Conservation (phyloP, 306 rosid species). For the Cercis canadensis region DNA sequence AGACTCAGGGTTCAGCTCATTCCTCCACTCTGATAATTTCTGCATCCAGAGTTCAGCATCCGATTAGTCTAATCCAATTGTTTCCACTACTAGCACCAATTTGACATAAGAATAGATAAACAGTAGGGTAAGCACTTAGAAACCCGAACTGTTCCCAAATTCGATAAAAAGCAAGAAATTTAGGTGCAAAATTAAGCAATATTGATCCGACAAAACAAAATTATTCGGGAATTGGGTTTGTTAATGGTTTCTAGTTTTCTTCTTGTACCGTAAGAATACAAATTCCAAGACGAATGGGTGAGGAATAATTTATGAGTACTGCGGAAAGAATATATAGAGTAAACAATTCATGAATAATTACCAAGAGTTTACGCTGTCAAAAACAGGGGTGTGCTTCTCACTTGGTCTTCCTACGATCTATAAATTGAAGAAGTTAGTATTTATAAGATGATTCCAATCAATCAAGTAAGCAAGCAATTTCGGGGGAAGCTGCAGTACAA, state of each 20-base stretch:
- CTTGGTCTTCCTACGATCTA: too few species aligned
- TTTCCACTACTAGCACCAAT: background rate
- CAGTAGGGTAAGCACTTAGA: slow-evolving; percentile 7
- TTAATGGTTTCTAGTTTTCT: background rate
- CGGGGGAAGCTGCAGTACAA: slow-evolving; percentile 10
- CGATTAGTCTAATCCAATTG: slow-evolving; percentile 15
- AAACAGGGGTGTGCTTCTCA: too few species aligned
- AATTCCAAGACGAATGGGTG: background rate
- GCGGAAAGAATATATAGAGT: slow-evolving; percentile 9
- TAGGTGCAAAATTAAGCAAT: background rate
- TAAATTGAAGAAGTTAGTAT: background rate
- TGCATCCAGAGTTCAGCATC: slow-evolving; percentile 36
- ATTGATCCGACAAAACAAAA: slow-evolving; percentile 24
- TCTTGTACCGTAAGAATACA: background rate
- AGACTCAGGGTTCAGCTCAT: slow-evolving; percentile 19
- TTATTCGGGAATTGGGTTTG: background rate
- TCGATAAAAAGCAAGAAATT: background rate
- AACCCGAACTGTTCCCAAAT: slow-evolving; percentile 15
- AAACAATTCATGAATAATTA: slow-evolving; percentile 17
- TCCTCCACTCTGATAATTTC: slow-evolving; percentile 27
- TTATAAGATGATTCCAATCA: background rate
- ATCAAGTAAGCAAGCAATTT: too few species aligned
- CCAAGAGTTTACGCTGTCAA: too few species aligned
- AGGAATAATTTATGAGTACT: slow-evolving; percentile 3
- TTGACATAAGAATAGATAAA: background rate